These are phyloP conservation scores for Ettlia oleoabundans DNA, from an alignment of 139 green algal genomes.

Conservation along the genomic window DNA sequence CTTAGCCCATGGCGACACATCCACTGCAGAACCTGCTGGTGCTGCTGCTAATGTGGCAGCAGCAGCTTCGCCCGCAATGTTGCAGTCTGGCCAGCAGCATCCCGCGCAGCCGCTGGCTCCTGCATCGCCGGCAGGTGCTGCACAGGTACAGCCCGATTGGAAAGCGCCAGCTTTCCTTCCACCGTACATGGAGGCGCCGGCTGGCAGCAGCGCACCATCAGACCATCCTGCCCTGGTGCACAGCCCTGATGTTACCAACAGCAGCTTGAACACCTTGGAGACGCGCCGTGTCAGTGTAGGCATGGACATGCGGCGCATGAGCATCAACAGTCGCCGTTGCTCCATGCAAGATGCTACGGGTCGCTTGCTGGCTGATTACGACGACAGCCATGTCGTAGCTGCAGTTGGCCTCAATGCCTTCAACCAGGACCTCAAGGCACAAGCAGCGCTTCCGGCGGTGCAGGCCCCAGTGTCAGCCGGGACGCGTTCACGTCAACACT, in stretches of 20 bases:
- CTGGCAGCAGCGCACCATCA: conserved; percentile 1
- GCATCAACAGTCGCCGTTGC: conserved; percentile 27
- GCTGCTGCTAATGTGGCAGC: background rate
- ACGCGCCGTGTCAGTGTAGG: conserved; percentile 40
- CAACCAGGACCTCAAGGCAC: background rate
- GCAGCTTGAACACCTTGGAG: conserved; percentile 42
- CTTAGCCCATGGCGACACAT: background rate
- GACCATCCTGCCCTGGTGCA: conserved; percentile 50
- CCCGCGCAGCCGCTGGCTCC: background rate
- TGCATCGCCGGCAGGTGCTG: background rate
- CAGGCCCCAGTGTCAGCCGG: background rate
- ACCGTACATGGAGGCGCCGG: conserved; percentile 29
- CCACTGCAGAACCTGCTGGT: background rate
- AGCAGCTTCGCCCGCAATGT: background rate
- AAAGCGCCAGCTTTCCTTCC: conserved; percentile 44
- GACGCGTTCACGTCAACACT: background rate
- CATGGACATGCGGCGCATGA: conserved; percentile 25
- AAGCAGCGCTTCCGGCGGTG: background rate
- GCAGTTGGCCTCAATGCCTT: background rate
- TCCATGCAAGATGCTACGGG: conserved; percentile 44
- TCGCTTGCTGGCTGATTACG: conserved; percentile 28
- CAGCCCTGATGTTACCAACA: conserved; percentile 42
- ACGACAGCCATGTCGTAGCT: background rate
- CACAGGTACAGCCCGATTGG: conserved; percentile 23
- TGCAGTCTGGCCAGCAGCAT: background rate